These are phyloP conservation scores for Globisporangium perplexum DNA, from an alignment of 352 stramenopile species.

Conservation along the genomic window DNA sequence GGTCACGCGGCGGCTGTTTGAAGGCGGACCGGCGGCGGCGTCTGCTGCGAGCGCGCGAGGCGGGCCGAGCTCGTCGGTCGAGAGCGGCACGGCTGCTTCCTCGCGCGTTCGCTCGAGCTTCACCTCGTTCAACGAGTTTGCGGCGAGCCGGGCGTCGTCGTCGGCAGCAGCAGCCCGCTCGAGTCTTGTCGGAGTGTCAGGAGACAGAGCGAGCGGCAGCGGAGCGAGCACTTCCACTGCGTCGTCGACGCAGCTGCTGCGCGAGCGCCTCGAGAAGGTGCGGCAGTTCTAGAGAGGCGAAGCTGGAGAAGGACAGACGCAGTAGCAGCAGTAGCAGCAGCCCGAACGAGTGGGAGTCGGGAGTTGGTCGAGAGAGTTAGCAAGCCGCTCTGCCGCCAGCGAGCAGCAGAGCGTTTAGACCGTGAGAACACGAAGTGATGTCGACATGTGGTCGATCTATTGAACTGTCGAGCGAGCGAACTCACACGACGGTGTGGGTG, in stretches of 20 bases:
- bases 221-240: conserved; percentile 6
- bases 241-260: conserved; percentile 17
- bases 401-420: no score
- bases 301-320: no score
- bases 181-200: conserved; percentile 5
- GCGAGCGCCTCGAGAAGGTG: conserved; percentile 17
- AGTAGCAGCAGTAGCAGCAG: no score
- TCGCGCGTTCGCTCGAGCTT: conserved; percentile 32
- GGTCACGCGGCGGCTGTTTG: conserved; percentile 53
- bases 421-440: no score
- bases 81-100: not conserved
- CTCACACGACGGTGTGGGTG: no score
- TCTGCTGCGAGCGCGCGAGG: conserved; percentile 9
- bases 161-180: conserved; percentile 7
- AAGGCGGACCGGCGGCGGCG: conserved; percentile 8
- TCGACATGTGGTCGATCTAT: no score
- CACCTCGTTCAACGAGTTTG: conserved; percentile 38
- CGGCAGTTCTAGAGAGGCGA: conserved; percentile 21
- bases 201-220: not conserved
- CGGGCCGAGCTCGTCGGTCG: not conserved
- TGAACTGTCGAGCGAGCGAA: no score
- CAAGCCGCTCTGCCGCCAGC: no score
- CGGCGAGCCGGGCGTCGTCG: conserved; percentile 18
- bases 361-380: no score
- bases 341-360: no score